These are phyloP conservation scores for Exserohilum turcica DNA, from an alignment of 2,329 filamentous ascomycete species.

Conservation along the genomic window DNA sequence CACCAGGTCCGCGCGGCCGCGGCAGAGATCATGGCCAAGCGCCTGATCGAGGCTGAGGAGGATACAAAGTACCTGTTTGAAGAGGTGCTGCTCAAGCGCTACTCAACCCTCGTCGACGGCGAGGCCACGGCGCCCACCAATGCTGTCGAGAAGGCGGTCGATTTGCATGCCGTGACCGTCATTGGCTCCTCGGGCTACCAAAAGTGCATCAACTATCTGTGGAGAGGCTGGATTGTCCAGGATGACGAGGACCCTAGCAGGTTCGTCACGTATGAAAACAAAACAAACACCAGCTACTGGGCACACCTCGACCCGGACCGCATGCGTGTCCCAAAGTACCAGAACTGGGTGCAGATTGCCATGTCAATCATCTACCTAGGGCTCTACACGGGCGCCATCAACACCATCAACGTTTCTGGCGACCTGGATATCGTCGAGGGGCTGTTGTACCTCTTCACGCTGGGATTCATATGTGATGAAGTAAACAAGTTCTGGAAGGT, in stretches of 20 bases:
- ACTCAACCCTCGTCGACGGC: slow-evolving; percentile 76
- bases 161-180: slow-evolving; percentile 84
- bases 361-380: slow-evolving; percentile 82
- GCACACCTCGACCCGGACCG: slow-evolving; percentile 90
- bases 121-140: slow-evolving; percentile 77
- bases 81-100: slow-evolving; percentile 82
- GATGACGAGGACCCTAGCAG: slow-evolving; percentile 87
- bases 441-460: slow-evolving; percentile 85
- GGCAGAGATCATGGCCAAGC: slow-evolving; percentile 91
- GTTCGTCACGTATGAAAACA: slow-evolving; percentile 85
- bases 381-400: slow-evolving; percentile 89
- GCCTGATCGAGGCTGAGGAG: slow-evolving; percentile 84
- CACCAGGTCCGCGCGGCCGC: slow-evolving; percentile 79
- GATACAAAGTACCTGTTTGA: slow-evolving; percentile 79
- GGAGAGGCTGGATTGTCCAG: slow-evolving; percentile 96
- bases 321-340: slow-evolving; percentile 89
- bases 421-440: slow-evolving; percentile 84
- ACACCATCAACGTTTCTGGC: slow-evolving; percentile 85
- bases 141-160: slow-evolving; percentile 90
- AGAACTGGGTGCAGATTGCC: slow-evolving; percentile 86
- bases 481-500: slow-evolving; percentile 90
- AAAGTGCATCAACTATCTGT: slow-evolving; percentile 90
- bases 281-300: slow-evolving; percentile 77
- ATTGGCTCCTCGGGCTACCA: slow-evolving; percentile 95
- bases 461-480: slow-evolving; percentile 90